These are phyloP conservation scores for Sclerotiophoma versabilis DNA, from an alignment of 2,329 filamentous ascomycete species.

Conservation along the genomic window DNA sequence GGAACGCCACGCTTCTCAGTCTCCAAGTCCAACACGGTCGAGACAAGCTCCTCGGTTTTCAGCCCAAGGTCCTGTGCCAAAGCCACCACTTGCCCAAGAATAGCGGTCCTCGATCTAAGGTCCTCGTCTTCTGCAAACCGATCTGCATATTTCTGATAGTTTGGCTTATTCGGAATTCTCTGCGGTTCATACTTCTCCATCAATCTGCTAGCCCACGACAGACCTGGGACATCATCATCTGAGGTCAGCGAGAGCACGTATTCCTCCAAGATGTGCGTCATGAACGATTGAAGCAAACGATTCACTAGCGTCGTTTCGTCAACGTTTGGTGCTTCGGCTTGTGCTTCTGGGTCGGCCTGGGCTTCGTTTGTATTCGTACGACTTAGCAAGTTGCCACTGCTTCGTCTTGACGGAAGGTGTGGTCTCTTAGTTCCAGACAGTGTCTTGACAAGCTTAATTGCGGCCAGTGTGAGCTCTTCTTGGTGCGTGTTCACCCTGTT, in stretches of 20 bases:
- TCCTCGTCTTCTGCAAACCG: constrained; percentile 70
- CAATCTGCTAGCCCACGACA: constrained; percentile 63
- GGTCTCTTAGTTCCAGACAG: constrained; percentile 73
- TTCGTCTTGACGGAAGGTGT: constrained; percentile 65
- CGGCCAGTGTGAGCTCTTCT: constrained; percentile 72
- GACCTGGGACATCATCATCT: constrained; percentile 56
- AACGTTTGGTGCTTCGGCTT: constrained; percentile 53
- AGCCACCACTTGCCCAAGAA: constrained; percentile 76
- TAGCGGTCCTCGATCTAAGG: constrained; percentile 67
- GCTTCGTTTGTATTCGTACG: constrained; percentile 45
- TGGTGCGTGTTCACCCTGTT: constrained; percentile 60
- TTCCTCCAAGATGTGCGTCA: constrained; percentile 78
- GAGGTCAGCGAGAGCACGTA: constrained; percentile 66
- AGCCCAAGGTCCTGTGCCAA: constrained; percentile 66
- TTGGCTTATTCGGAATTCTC: constrained; percentile 62
- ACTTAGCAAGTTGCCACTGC: constrained; percentile 56
- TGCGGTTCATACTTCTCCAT: constrained; percentile 73
- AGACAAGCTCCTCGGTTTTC: constrained; percentile 56
- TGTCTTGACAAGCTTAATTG: constrained; percentile 74
- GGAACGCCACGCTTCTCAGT: constrained; percentile 52
- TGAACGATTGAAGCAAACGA: constrained; percentile 74
- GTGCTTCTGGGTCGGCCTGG: constrained; percentile 64
- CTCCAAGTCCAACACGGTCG: constrained; percentile 52
- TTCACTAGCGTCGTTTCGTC: constrained; percentile 68
- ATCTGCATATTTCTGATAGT: constrained; percentile 67